phyloP scores from a whole-genome alignment of 805 yeast species.

The Cyberlindnera meyerae region DNA sequence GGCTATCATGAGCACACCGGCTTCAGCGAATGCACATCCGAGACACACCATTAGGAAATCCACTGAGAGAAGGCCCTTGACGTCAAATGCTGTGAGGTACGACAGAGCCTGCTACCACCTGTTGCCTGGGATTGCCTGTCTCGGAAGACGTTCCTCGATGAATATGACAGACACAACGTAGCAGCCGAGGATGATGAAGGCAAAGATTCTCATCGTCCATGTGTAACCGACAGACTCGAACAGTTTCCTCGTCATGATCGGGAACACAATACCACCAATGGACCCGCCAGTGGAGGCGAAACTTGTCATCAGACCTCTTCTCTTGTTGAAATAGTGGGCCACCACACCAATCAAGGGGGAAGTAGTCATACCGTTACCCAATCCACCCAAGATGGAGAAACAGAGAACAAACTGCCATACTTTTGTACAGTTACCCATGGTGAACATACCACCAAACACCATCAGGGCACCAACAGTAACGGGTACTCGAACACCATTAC shows the following conservation, averaged over 20 bases:
- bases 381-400: constrained; percentile 41
- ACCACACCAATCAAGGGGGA: constrained; percentile 39
- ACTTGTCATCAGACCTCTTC: constrained; percentile 39
- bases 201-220: constrained; percentile 47
- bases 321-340: constrained; percentile 38
- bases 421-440: constrained; percentile 37
- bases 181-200: constrained; percentile 31
- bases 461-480: constrained; percentile 41
- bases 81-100: no score
- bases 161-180: constrained; percentile 29
- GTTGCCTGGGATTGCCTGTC: constrained; percentile 2
- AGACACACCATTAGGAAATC: no score
- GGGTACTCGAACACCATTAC: constrained; percentile 47
- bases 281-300: constrained; percentile 43
- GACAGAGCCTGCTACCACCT: not conserved
- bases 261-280: constrained; percentile 43
- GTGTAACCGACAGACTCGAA: constrained; percentile 39
- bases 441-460: constrained; percentile 38
- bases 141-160: constrained; percentile 32
- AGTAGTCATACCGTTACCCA: constrained; percentile 42
- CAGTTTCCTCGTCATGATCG: constrained; percentile 37
- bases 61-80: no score
- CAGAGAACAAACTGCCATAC: constrained; percentile 47
- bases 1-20: constrained; percentile 28
- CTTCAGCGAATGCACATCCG: no score